Conservation (phyloP, 2,329 filamentous ascomycete species). For the Blastomyces silverae region DNA sequence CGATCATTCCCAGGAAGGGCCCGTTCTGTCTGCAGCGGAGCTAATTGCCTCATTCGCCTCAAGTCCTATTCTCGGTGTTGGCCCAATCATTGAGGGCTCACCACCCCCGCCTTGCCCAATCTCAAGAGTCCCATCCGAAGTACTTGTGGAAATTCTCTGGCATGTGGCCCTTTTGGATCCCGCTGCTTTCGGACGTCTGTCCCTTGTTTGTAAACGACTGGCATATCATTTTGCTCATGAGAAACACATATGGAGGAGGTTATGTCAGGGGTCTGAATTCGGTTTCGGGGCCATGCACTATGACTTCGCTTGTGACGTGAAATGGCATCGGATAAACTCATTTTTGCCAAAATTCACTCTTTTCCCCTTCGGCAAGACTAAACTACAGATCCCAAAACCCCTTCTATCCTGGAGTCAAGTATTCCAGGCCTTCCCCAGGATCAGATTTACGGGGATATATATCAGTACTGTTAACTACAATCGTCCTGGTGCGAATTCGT, state of each 20-base stretch:
- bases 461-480: slow-evolving; percentile 96
- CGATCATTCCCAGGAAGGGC: slow-evolving; percentile 52
- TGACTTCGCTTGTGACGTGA: slow-evolving; percentile 58
- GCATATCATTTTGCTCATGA: slow-evolving; percentile 80
- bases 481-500: slow-evolving; percentile 66
- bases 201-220: slow-evolving; percentile 77
- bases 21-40: slow-evolving; percentile 52
- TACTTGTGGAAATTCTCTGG: slow-evolving; percentile 69
- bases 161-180: slow-evolving; percentile 70
- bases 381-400: slow-evolving; percentile 37
- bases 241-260: slow-evolving; percentile 74
- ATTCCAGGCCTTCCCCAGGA: slow-evolving; percentile 73
- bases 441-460: slow-evolving; percentile 93
- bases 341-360: slow-evolving; percentile 32
- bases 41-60: slow-evolving; percentile 69
- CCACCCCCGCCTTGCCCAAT: slow-evolving; percentile 74
- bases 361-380: slow-evolving; percentile 33
- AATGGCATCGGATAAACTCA: slow-evolving; percentile 40
- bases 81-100: slow-evolving; percentile 64
- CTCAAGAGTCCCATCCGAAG: slow-evolving; percentile 69
- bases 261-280: slow-evolving; percentile 63
- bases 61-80: slow-evolving; percentile 60
- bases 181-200: slow-evolving; percentile 65
- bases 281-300: slow-evolving; percentile 83
- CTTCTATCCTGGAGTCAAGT: slow-evolving; percentile 56